Evolutionary conservation across 2,329 filamentous ascomycete species (phyloP).

Genomic region (Corinectria fuckeliana): DNA sequence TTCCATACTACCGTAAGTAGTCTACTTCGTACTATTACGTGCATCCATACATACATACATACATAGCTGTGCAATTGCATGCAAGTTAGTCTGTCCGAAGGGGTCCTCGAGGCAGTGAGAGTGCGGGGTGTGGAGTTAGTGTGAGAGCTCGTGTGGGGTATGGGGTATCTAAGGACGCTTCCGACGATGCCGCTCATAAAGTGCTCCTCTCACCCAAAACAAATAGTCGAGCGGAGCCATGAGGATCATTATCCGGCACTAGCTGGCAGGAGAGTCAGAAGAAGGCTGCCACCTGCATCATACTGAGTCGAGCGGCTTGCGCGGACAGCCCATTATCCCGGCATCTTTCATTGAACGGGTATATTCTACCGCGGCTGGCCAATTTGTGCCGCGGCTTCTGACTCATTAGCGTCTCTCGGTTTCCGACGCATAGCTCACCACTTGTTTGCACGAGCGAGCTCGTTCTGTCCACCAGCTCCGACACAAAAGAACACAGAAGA

Average conservation of each 20-base stretch:
- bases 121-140: slow-evolving; percentile 37
- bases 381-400: slow-evolving; percentile 9
- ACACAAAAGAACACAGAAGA: too few relatives aligned
- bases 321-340: background rate
- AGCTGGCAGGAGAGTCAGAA: slow-evolving; percentile 11
- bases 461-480: too few relatives aligned
- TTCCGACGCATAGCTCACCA: background rate
- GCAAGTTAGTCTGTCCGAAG: background rate
- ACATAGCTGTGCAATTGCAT: too few relatives aligned
- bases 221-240: too few relatives aligned
- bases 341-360: slow-evolving; percentile 3
- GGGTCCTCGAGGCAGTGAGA: slow-evolving; percentile 3
- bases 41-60: too few relatives aligned
- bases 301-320: slow-evolving; percentile 11
- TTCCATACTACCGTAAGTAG: too few relatives aligned
- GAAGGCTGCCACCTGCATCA: background rate
- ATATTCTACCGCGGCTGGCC: slow-evolving; percentile 12
- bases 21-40: too few relatives aligned
- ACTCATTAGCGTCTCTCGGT: slow-evolving; percentile 16
- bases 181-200: background rate
- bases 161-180: slow-evolving; percentile 17
- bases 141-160: slow-evolving; percentile 19
- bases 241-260: background rate
- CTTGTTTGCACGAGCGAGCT: background rate
- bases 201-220: too few relatives aligned